phyloP scores from a whole-genome alignment of 2,329 filamentous ascomycete species.

The Fusarium begoniae region DNA sequence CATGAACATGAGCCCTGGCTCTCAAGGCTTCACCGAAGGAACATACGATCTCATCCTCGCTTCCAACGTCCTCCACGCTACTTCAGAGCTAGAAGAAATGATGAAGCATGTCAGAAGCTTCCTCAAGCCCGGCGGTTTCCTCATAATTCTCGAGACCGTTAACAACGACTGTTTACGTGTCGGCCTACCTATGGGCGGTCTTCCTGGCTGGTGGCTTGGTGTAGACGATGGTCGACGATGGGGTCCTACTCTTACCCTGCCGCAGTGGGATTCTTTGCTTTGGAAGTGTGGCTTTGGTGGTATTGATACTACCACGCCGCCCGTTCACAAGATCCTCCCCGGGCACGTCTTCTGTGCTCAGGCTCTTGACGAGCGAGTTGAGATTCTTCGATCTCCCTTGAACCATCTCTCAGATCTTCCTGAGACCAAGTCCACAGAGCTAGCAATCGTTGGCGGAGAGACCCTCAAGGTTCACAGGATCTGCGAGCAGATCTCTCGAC shows the following conservation, averaged over 20 bases:
- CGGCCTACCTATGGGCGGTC: neutral
- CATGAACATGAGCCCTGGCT: neutral
- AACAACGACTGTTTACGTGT: neutral
- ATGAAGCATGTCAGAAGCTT: neutral
- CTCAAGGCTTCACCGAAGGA: neutral
- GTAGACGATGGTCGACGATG: neutral
- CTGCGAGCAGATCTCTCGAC: neutral
- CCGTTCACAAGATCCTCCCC: neutral
- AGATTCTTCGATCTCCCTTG: neutral
- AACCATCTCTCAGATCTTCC: accelerated
- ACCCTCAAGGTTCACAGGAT: neutral
- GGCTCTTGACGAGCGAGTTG: neutral
- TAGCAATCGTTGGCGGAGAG: neutral
- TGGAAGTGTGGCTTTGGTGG: neutral
- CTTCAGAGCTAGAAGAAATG: neutral
- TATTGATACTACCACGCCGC: neutral
- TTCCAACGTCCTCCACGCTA: neutral
- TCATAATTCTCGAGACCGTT: neutral
- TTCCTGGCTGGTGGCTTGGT: constrained; percentile 3
- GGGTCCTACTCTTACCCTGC: neutral
- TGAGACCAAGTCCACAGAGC: neutral
- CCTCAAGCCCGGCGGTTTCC: neutral
- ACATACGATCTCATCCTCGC: neutral
- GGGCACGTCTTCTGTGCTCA: neutral
- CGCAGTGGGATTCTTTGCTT: neutral